phyloP scores from a whole-genome alignment of 2,329 filamentous ascomycete genomes.

The Hypomyces rosellus region DNA sequence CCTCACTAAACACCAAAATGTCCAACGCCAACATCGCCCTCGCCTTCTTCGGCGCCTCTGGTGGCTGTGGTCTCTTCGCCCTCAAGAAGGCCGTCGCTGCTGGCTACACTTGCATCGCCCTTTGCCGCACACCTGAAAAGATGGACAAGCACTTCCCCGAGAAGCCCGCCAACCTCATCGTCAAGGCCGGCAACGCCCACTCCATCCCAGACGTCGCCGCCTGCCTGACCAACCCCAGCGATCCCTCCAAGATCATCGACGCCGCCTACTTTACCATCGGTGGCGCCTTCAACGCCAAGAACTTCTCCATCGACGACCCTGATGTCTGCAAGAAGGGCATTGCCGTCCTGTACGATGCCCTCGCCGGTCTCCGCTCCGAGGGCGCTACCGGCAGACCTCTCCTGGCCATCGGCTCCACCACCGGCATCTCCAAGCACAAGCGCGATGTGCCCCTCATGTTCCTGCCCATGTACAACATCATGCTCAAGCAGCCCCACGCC shows the following conservation, averaged over 20 bases:
- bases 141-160: conserved; percentile 27
- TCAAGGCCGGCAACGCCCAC: conserved; percentile 34
- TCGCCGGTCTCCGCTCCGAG: conserved; percentile 21
- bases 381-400: conserved; percentile 25
- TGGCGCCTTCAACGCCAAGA: conserved; percentile 18
- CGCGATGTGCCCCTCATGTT: conserved; percentile 32
- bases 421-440: conserved; percentile 29
- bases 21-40: conserved; percentile 15
- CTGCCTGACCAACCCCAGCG: conserved; percentile 24
- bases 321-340: conserved; percentile 35
- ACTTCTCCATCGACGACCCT: conserved; percentile 29
- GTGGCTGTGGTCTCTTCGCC: conserved; percentile 32
- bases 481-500: conserved; percentile 36
- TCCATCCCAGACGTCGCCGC: conserved; percentile 25
- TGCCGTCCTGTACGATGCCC: conserved; percentile 27
- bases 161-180: conserved; percentile 27
- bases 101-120: conserved; percentile 33
- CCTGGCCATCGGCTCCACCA: conserved; percentile 33
- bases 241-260: conserved; percentile 28
- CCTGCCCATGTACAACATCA: conserved; percentile 36
- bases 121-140: conserved; percentile 36
- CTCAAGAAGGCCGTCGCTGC: conserved; percentile 31
- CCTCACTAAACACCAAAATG: conserved; percentile 5
- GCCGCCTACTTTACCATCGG: conserved; percentile 36
- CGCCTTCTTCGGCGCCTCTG: conserved; percentile 37